Percentiles rank a stretch among this genome's conserved stretches.
Conservation (phyloP, 2,329 filamentous ascomycete species). For the Exophiala sp. region DNA sequence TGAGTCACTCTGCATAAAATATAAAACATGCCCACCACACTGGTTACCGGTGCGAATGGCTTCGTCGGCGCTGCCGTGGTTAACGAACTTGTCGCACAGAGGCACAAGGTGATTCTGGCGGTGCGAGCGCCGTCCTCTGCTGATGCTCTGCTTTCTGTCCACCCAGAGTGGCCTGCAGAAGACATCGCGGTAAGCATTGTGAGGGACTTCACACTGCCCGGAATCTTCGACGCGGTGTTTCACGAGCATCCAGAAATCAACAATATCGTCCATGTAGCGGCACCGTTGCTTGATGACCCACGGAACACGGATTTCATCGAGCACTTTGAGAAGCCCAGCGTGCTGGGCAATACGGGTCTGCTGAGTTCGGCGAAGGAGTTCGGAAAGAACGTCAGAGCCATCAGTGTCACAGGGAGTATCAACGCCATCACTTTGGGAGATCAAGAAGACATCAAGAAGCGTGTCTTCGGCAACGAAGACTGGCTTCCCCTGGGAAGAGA, state of each 20-base stretch:
- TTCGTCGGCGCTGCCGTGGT: slow-evolving; percentile 80
- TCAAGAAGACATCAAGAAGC: slow-evolving; percentile 19
- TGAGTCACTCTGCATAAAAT: background rate
- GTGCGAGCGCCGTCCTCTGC: slow-evolving; percentile 57
- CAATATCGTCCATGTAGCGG: slow-evolving; percentile 66
- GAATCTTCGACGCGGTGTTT: slow-evolving; percentile 61
- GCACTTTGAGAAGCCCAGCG: slow-evolving; percentile 20
- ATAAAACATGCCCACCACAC: slow-evolving; percentile 47
- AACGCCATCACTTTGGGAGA: slow-evolving; percentile 19
- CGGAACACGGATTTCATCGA: slow-evolving; percentile 14
- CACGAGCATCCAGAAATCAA: slow-evolving; percentile 61
- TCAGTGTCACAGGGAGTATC: slow-evolving; percentile 20
- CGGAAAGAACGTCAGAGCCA: slow-evolving; percentile 18
- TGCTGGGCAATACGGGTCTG: slow-evolving; percentile 15
- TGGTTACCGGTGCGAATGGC: slow-evolving; percentile 76
- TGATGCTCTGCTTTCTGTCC: slow-evolving; percentile 51
- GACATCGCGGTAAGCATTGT: slow-evolving; percentile 61
- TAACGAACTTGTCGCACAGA: slow-evolving; percentile 58
- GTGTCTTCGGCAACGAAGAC: slow-evolving; percentile 10
- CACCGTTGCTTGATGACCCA: slow-evolving; percentile 63
- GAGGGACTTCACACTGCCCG: slow-evolving; percentile 61
- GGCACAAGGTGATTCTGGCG: slow-evolving; percentile 56
- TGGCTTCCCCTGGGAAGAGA: slow-evolving; percentile 15
- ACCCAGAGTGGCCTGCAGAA: slow-evolving; percentile 47
- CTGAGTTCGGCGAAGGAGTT: slow-evolving; percentile 11